phyloP scores from a whole-genome alignment of 495 filamentous ascomycete genomes.

The Xanthoparmelia taractica region DNA sequence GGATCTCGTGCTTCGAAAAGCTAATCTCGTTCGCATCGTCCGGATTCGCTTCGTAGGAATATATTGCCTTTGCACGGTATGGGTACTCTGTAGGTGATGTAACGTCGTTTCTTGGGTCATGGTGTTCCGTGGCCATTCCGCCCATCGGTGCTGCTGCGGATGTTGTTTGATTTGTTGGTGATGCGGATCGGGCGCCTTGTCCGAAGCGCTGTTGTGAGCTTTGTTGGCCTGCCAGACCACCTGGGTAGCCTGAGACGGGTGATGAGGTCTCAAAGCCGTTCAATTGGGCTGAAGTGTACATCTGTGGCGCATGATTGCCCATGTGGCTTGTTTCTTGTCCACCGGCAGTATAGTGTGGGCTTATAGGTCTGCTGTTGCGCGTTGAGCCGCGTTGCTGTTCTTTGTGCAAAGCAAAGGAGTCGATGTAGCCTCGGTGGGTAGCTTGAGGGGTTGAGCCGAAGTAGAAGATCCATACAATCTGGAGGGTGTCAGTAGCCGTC shows the following conservation, averaged over 20 bases:
- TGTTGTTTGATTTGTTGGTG: conserved; percentile 32
- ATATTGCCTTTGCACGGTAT: conserved; percentile 95
- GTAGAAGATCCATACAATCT: conserved; percentile 99
- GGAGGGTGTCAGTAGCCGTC: conserved; percentile 5
- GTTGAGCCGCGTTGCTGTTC: conserved; percentile 55
- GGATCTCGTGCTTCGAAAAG: conserved; percentile 91
- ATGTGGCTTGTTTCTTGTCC: conserved; percentile 70
- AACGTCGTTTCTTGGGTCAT: conserved; percentile 51
- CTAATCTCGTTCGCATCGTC: conserved; percentile 98
- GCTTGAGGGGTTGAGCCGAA: conserved; percentile 89
- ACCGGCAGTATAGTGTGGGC: conserved; percentile 35
- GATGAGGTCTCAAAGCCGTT: conserved; percentile 95
- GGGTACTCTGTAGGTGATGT: conserved; percentile 86
- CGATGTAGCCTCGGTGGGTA: conserved; percentile 81
- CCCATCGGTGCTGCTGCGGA: conserved; percentile 28
- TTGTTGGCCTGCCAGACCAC: conserved; percentile 52
- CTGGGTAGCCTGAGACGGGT: conserved; percentile 72
- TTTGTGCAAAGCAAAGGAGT: conserved; percentile 92
- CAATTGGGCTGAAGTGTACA: conserved; percentile 93
- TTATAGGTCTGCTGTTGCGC: conserved; percentile 52
- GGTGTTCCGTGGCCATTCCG: conserved; percentile 30
- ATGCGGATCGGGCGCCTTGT: conserved; percentile 26
- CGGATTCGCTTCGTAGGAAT: conserved; percentile 96
- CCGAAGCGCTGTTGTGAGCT: conserved; percentile 50
- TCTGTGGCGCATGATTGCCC: conserved; percentile 68